Percentiles rank a stretch among this genome's conserved stretches.
These are phyloP conservation scores for Yamadazyma spencermartinsiae DNA, from an alignment of 1,139 yeast genomes.

Conservation along the genomic window DNA sequence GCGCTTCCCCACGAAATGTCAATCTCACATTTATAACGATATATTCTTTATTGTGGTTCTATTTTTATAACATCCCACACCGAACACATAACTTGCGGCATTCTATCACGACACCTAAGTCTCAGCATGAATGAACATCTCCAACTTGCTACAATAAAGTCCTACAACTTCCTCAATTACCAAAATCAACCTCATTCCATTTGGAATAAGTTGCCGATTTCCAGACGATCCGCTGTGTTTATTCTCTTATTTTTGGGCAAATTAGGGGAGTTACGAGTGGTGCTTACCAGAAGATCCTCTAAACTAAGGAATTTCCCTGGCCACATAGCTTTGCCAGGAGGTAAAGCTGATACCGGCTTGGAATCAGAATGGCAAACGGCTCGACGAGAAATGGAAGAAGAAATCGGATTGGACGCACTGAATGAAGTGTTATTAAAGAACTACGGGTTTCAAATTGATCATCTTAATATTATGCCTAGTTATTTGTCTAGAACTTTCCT, in stretches of 20 bases:
- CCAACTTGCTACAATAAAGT: slow-evolving; percentile 16
- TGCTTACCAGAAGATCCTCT: slow-evolving; percentile 75
- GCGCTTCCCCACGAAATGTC: too few species aligned
- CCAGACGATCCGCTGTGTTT: slow-evolving; percentile 77
- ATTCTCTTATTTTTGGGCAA: slow-evolving; percentile 69
- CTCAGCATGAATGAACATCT: not conserved
- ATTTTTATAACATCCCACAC: too few species aligned
- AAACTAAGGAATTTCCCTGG: slow-evolving; percentile 75
- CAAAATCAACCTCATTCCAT: slow-evolving; percentile 37
- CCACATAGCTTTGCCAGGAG: slow-evolving; percentile 89
- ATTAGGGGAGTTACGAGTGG: slow-evolving; percentile 71
- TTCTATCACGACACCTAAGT: too few species aligned
- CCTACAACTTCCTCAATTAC: slow-evolving; percentile 26
- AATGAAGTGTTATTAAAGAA: slow-evolving; percentile 43
- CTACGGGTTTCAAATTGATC: slow-evolving; percentile 57
- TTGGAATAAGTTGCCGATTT: slow-evolving; percentile 59
- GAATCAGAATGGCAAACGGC: slow-evolving; percentile 76
- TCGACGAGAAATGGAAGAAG: slow-evolving; percentile 82
- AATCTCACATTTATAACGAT: too few species aligned
- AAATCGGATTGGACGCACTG: slow-evolving; percentile 67
- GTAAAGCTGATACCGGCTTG: slow-evolving; percentile 65
- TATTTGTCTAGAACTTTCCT: slow-evolving; percentile 77
- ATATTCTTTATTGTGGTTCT: too few species aligned
- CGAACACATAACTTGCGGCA: too few species aligned
- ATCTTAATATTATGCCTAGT: slow-evolving; percentile 63